Base-by-base conservation (phyloP, 805 yeast species). In the Cyberlindnera misumaiensis region DNA sequence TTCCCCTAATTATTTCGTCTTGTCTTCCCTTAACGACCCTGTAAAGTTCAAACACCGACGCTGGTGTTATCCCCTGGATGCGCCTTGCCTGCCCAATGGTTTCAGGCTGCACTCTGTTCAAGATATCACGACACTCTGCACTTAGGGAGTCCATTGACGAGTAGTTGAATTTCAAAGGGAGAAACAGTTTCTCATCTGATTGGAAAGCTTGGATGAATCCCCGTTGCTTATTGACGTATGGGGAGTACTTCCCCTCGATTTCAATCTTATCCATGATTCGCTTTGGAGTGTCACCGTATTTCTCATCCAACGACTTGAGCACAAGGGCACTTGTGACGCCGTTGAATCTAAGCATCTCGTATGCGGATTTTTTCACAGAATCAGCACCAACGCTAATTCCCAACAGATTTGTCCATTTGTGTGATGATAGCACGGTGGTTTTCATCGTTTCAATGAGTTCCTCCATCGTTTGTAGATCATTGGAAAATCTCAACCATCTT, bases 61-160 rank as follows among this genome's bases (percentile, higher is more conserved):
- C 90, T 0, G 97, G 96, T 0, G 97, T 90, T 3, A 93, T 79
- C 1, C 98, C 97, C 53, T 93, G 95, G 11, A 90, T 83, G 49
- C 97, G 70, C 56, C 95, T 72, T 0, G 97, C 97, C 57, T 93
- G 97, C 0, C 97, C 97, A 32, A 93, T 76, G 0, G 97, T 93
- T 38, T 76, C 75, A 0, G 98, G 98, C 44, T 84, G 81, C 12
- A 86, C 77, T 10, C 71, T 68, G 51, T 86, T 84, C 39, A 93
- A 65, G 10, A 83, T 62, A 13, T 65, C 67, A 40, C 83, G 74
- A 22, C 80, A 89, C 54, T 90, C 97, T 18, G 74, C 68, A 2
- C 95, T 83, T n/a, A 90, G 61, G 0, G 85, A 75, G 13, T 75
- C 69, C 36, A 81, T 49, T 11, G 65, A 53, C 11, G 70, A 51